Conservation (phyloP, 2,329 filamentous ascomycete genomes). For the Pestalotiopsis sp. region DNA sequence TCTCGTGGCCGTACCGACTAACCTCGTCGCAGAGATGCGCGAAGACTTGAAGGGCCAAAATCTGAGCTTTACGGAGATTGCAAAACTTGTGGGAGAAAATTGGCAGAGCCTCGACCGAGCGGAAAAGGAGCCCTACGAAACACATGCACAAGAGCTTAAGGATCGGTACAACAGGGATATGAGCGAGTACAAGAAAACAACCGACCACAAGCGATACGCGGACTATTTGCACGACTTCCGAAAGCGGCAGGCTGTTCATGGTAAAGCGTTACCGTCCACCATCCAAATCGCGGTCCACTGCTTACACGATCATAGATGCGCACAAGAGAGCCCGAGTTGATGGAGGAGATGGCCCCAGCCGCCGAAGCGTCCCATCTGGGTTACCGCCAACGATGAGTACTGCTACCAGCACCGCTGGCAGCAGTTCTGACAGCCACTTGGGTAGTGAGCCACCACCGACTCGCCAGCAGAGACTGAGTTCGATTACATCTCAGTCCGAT, state of each 20-base stretch:
- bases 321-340: conserved; percentile 55
- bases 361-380: conserved; percentile 43
- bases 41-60: conserved; percentile 77
- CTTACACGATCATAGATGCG: conserved; percentile 42
- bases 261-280: conserved; percentile 41
- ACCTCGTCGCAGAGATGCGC: conserved; percentile 61
- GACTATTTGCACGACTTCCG: conserved; percentile 80
- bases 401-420: conserved; percentile 42
- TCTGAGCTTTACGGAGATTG: conserved; percentile 81
- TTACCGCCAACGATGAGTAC: conserved; percentile 43
- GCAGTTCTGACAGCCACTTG: conserved; percentile 48
- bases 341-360: conserved; percentile 28
- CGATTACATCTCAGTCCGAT: conserved; percentile 48
- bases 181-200: conserved; percentile 76
- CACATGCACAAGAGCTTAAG: conserved; percentile 72
- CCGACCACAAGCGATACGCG: conserved; percentile 68
- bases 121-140: conserved; percentile 74
- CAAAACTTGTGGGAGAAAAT: conserved; percentile 78
- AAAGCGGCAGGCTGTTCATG: conserved; percentile 64
- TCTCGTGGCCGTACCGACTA: background rate
- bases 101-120: conserved; percentile 72
- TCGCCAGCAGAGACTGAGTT: conserved; percentile 50
- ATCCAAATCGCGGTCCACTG: background rate
- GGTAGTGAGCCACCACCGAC: conserved; percentile 51
- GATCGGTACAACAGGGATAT: conserved; percentile 77